Evolutionary conservation across 768 basidiomycete species (phyloP).

Genomic region (Auriscalpium orientale): DNA sequence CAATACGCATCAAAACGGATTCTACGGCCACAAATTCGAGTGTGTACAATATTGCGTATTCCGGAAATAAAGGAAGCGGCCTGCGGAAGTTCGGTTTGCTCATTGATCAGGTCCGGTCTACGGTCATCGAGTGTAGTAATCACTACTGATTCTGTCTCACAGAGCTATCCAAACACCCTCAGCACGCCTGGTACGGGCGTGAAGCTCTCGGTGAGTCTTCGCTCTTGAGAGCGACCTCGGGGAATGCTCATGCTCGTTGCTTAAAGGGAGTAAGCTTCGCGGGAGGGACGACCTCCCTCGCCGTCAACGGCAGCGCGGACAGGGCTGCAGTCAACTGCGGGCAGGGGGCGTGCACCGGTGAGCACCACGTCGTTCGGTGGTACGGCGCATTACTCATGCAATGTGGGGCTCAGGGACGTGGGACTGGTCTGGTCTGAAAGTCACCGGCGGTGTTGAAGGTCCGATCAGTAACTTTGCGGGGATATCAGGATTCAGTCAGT

Average conservation of each 20-base stretch:
- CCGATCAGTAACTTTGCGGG: slow-evolving; percentile 7
- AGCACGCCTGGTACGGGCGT: slow-evolving; percentile 52
- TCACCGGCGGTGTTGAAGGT: slow-evolving; percentile 38
- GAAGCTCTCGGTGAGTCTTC: slow-evolving; percentile 37
- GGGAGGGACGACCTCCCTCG: slow-evolving; percentile 25
- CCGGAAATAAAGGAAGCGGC: slow-evolving; percentile 45
- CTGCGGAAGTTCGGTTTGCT: slow-evolving; percentile 47
- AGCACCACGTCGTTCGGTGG: not conserved
- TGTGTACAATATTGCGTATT: slow-evolving; percentile 44
- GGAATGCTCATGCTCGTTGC: not conserved
- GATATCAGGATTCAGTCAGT: not conserved
- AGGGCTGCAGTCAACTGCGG: slow-evolving; percentile 56
- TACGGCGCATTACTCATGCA: not conserved
- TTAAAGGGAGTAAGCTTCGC: slow-evolving; percentile 43
- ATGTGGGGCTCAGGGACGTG: slow-evolving; percentile 30
- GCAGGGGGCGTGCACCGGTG: slow-evolving; percentile 41
- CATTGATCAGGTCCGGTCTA: slow-evolving; percentile 42
- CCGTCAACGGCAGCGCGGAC: slow-evolving; percentile 31
- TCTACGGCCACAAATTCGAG: slow-evolving; percentile 35
- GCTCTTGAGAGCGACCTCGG: too few relatives aligned
- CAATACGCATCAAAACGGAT: slow-evolving; percentile 56
- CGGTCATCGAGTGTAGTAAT: too few relatives aligned
- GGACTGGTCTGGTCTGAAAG: slow-evolving; percentile 41
- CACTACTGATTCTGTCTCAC: not conserved
- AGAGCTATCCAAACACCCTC: slow-evolving; percentile 50